Base-by-base conservation (phyloP, 106 monocot genomes). In the Chionographis japonica region DNA sequence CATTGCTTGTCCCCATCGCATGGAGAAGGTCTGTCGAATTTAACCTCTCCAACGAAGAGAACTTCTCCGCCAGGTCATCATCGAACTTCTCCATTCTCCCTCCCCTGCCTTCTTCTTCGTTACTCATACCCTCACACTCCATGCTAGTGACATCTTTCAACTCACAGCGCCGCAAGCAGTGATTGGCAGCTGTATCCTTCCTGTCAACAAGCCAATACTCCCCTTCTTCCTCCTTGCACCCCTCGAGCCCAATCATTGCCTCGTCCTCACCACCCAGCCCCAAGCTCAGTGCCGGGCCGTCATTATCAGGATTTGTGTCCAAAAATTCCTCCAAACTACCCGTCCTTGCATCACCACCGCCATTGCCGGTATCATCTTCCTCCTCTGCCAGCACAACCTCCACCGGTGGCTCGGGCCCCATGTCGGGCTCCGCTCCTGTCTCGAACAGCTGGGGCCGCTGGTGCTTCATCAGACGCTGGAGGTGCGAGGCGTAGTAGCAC, bases 21-120 rank as follows among this genome's bases (percentile, higher is more conserved):
- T 83, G 90, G 2, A 93, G 78, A 50, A 99, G 83, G 56, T 90
- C 87, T 39, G 79, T 72, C 4, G 93, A 90, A 49, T 72, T 54
- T 43, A 86, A 20, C 64, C 75, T 74, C 43, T 85, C 84, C 61
- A 92, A 72, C 58, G 74, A 69, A 58, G 70, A 59, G 61, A 82
- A 84, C 50, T 90, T 90, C 18, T 38, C 56, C 12, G 60, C 55
- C 17, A 80, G 37, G 13, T 77, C 81, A 63, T 89, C 76, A 27
- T 38, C 74, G 67, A 60, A 72, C 55, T 63, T 73, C 37, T 62
- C 78, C 39, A 71, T 61, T 27, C 74, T 80, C 61, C 50, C 74
- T 36, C 36, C 72, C 56, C n/a, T 57, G n/a, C 76, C 81, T 66
- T 15, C 64, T 59, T 14, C 53, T 15, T 73, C 73, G 8, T 64